phyloP scores from a whole-genome alignment of 768 basidiomycete genomes.

The Kwoniella botswanensis region DNA sequence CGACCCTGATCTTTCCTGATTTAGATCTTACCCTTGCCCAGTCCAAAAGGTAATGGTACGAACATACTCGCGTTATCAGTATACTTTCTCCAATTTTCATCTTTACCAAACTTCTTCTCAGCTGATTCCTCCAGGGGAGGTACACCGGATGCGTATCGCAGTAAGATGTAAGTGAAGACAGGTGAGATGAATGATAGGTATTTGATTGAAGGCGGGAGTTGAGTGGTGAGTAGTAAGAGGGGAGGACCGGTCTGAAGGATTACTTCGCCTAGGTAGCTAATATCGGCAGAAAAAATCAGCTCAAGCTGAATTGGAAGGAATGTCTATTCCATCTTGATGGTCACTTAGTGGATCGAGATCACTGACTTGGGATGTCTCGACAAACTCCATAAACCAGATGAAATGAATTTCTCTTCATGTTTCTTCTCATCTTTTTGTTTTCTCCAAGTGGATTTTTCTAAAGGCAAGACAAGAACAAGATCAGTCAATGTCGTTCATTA shows the following conservation, averaged over 20 bases:
- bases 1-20: too few species aligned
- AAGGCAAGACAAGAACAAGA: neutral
- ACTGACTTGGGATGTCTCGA: slow-evolving; percentile 72
- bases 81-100: slow-evolving; percentile 44
- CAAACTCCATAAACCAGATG: slow-evolving; percentile 69
- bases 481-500: neutral
- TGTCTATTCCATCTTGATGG: too few species aligned
- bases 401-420: slow-evolving; percentile 74
- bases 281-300: neutral
- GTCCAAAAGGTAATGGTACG: slow-evolving; percentile 44
- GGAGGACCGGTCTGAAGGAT: slow-evolving; percentile 73
- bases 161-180: slow-evolving; percentile 68
- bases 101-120: slow-evolving; percentile 52
- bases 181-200: slow-evolving; percentile 66
- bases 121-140: slow-evolving; percentile 67
- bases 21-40: slow-evolving; percentile 41
- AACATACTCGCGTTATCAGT: slow-evolving; percentile 40
- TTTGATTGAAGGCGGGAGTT: slow-evolving; percentile 58
- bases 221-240: slow-evolving; percentile 64
- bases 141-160: slow-evolving; percentile 67
- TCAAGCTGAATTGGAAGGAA: too few species aligned
- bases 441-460: slow-evolving; percentile 70
- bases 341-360: too few species aligned
- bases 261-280: slow-evolving; percentile 74
- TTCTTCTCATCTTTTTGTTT: slow-evolving; percentile 66